Base-by-base conservation (phyloP, 352 stramenopile species). In the Blastocystis sp. region DNA sequence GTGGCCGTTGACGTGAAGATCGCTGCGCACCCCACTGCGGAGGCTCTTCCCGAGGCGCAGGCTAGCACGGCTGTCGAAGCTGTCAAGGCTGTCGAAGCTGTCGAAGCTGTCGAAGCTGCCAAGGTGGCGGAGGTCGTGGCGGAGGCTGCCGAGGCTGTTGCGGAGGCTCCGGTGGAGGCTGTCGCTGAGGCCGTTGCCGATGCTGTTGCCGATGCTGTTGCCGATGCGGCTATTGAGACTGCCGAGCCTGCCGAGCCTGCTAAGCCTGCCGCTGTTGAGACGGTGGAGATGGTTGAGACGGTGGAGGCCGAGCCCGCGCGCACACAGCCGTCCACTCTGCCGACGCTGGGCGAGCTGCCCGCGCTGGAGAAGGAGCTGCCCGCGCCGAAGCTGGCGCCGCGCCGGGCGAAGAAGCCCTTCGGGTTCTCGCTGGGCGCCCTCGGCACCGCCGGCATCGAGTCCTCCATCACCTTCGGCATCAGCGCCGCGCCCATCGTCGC, bases 351-450 rank as follows among this genome's bases (percentile, higher is more conserved):
- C 11, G 11, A 6, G 24, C 7, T 42, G 0, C 21, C 64, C 19
- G 17, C n/a, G 64, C 7, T 54, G n/a, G 60, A 10, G 2, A 21
- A 68, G 24, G n/a, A 42, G 61, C 34, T 9, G 0, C n/a, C 34
- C 61, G 40, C 17, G 24, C 19, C 64, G 7, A 11, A 34, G 34
- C 28, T 11, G 24, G 6, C 45, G n/a, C 24, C 54, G 57, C 65
- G 66, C 21, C 74, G 74, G 19, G 74, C 11, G 6, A 84, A 84
- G 24, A 7, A 57, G 48, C 74, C 74, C 4, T 28, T 68, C 17
- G 74, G 69, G 17, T 84, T 84, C 74, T 54, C 19, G 38, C 45
- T 84, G 60, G 74, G 74, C 24, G 54, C 74, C 4, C 69, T 68
- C 60, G 74, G 54, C 28, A 52, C 45, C 17, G 52, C 38, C n/a